Percentiles rank a stretch among this genome's conserved stretches.
Conservation (phyloP, 202 grass and related monocot genomes). For the Digitaria exilis region DNA sequence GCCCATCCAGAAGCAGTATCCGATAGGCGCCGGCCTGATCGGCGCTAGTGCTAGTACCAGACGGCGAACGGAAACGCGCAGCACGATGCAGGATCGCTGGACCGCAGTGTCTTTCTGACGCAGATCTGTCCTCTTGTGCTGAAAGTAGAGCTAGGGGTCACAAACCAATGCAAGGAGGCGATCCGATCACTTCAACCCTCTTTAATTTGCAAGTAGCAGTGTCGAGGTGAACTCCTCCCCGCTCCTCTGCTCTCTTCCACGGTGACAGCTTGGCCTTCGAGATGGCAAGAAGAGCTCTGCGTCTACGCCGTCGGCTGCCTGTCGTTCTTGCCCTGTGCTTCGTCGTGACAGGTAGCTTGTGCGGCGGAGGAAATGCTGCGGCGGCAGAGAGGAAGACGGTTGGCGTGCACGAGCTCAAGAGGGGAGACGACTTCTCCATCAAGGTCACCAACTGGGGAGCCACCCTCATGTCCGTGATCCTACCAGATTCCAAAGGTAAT, state of each 20-base stretch:
- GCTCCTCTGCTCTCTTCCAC: neutral
- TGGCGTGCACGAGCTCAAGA: constrained; percentile 66
- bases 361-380: neutral
- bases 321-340: constrained; percentile 17
- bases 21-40: neutral
- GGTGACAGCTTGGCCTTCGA: neutral
- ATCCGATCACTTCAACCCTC: neutral
- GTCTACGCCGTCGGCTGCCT: neutral
- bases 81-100: constrained; percentile 7
- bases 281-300: constrained; percentile 44
- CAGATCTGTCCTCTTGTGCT: neutral
- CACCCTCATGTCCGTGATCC: constrained; percentile 66
- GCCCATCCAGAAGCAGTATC: neutral
- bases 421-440: constrained; percentile 70
- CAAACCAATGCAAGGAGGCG: constrained; percentile 7
- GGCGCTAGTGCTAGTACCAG: neutral
- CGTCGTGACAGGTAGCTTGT: constrained; percentile 29
- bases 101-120: neutral
- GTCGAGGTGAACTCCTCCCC: neutral
- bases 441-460: constrained; percentile 83
- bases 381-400: constrained; percentile 38
- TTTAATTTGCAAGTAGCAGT: neutral
- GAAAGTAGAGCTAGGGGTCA: neutral
- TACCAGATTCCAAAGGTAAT: constrained; percentile 71
- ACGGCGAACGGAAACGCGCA: constrained; percentile 11